These are phyloP conservation scores for Fusarium cyanostomum DNA, from an alignment of 2,329 filamentous ascomycete species.

Conservation along the genomic window DNA sequence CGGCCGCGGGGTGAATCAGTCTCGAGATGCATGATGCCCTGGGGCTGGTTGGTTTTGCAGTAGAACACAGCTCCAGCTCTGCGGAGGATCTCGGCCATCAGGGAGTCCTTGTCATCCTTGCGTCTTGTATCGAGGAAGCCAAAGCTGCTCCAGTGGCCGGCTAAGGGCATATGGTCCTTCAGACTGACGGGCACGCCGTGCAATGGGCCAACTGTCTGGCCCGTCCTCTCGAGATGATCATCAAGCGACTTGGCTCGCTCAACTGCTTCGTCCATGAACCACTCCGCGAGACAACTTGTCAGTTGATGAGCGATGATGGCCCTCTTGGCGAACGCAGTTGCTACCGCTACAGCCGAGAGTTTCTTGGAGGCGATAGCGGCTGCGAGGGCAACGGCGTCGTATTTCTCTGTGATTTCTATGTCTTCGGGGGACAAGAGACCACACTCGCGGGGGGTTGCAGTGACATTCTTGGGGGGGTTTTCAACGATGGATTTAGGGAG, in stretches of 20 bases:
- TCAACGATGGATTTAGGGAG: conserved; percentile 6
- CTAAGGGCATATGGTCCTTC: conserved; percentile 66
- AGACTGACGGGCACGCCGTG: conserved; percentile 42
- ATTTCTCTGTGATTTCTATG: conserved; percentile 58
- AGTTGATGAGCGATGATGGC: conserved; percentile 66
- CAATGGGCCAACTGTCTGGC: conserved; percentile 37
- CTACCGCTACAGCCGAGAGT: conserved; percentile 52
- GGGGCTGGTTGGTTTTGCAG: conserved; percentile 69
- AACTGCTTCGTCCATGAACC: conserved; percentile 60
- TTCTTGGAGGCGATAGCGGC: conserved; percentile 49
- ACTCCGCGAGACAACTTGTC: conserved; percentile 61
- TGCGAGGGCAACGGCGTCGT: conserved; percentile 55
- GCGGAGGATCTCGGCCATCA: conserved; percentile 65
- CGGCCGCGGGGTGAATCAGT: conserved; percentile 67
- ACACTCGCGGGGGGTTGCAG: conserved; percentile 36
- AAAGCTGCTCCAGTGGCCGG: conserved; percentile 57
- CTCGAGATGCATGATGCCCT: conserved; percentile 63
- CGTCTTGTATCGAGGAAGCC: conserved; percentile 63
- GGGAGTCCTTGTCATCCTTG: conserved; percentile 62
- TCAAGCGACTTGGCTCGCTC: conserved; percentile 54
- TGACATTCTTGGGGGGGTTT: conserved; percentile 27
- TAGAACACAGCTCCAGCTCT: conserved; percentile 61
- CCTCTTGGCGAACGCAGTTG: conserved; percentile 61
- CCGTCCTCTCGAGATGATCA: conserved; percentile 49
- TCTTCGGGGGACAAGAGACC: conserved; percentile 57